Evolutionary conservation across 2,329 filamentous ascomycete genomes (phyloP).

Genomic region (Stagonosporopsis chrysanthemi): DNA sequence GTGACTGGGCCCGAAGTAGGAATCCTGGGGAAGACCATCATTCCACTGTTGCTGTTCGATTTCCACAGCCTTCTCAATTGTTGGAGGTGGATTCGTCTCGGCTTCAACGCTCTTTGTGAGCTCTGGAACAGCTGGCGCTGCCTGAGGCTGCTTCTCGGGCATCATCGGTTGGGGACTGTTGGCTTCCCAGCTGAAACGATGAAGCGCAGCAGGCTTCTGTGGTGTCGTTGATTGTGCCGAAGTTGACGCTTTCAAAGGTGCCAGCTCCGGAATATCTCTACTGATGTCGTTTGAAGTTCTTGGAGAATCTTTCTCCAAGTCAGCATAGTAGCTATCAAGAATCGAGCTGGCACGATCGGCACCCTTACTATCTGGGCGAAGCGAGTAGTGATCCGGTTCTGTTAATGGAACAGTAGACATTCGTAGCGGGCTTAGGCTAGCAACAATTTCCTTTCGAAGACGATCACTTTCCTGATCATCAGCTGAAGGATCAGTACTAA

Average conservation of each 20-base stretch:
- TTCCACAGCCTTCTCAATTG: slow-evolving; percentile 26
- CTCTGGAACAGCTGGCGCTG: slow-evolving; percentile 16
- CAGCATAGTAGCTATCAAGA: slow-evolving; percentile 68
- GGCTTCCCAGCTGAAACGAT: slow-evolving; percentile 46
- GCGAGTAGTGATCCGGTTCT: slow-evolving; percentile 33
- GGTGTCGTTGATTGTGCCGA: slow-evolving; percentile 24
- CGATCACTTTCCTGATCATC: slow-evolving; percentile 74
- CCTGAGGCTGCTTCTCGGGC: slow-evolving; percentile 21
- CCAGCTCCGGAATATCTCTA: slow-evolving; percentile 15
- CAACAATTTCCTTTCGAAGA: slow-evolving; percentile 76
- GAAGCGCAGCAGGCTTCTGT: slow-evolving; percentile 29
- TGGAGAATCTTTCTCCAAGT: slow-evolving; percentile 54
- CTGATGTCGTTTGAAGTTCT: slow-evolving; percentile 33
- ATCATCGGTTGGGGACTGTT: slow-evolving; percentile 21
- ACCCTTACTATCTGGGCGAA: slow-evolving; percentile 33
- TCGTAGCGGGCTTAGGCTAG: slow-evolving; percentile 62
- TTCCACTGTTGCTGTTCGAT: slow-evolving; percentile 27
- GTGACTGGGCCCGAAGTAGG: slow-evolving; percentile 40
- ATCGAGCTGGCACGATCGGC: slow-evolving; percentile 67
- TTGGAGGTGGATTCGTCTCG: slow-evolving; percentile 19
- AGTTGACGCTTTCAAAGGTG: slow-evolving; percentile 14
- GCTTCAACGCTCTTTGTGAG: slow-evolving; percentile 18
- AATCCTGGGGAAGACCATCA: slow-evolving; percentile 29
- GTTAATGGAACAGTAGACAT: slow-evolving; percentile 24
- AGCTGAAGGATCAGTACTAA: slow-evolving; percentile 61